Evolutionary conservation across 192 early-diverging fungal genomes (phyloP).

Genomic region (Backusella psychrophila): DNA sequence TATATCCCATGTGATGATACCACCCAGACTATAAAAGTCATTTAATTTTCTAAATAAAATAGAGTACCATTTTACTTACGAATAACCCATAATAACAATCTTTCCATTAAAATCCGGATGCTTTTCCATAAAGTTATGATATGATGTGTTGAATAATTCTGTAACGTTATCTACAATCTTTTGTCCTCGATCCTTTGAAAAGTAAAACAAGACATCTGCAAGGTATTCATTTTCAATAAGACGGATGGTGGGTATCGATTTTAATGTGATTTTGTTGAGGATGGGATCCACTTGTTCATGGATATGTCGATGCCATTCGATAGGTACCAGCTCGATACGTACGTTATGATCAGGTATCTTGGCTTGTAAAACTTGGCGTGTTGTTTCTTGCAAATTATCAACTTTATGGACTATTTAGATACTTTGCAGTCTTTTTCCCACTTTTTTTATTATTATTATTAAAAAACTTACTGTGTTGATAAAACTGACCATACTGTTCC

Average conservation of each 20-base stretch:
- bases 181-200: conserved; percentile 39
- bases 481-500: conserved; percentile 42
- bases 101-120: conserved; percentile 64
- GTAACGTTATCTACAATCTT: conserved; percentile 32
- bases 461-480: conserved; percentile 34
- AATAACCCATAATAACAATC: conserved; percentile 61
- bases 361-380: conserved; percentile 36
- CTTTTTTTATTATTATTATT: not conserved
- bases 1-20: conserved; percentile 69
- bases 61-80: conserved; percentile 24
- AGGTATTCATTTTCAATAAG: conserved; percentile 42
- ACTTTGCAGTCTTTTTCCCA: not conserved
- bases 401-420: conserved; percentile 12
- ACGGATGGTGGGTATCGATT: conserved; percentile 40
- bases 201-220: conserved; percentile 38
- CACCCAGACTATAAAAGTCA: conserved; percentile 44
- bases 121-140: conserved; percentile 46
- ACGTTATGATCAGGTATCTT: conserved; percentile 37
- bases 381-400: conserved; percentile 37
- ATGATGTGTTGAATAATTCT: conserved; percentile 40
- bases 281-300: conserved; percentile 33
- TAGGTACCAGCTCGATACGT: conserved; percentile 37
- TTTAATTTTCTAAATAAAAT: too few relatives aligned
- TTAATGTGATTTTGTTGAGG: conserved; percentile 36
- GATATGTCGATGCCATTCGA: conserved; percentile 39